phyloP scores from a whole-genome alignment of 129 eudicot species.

The Lactuca sativa region DNA sequence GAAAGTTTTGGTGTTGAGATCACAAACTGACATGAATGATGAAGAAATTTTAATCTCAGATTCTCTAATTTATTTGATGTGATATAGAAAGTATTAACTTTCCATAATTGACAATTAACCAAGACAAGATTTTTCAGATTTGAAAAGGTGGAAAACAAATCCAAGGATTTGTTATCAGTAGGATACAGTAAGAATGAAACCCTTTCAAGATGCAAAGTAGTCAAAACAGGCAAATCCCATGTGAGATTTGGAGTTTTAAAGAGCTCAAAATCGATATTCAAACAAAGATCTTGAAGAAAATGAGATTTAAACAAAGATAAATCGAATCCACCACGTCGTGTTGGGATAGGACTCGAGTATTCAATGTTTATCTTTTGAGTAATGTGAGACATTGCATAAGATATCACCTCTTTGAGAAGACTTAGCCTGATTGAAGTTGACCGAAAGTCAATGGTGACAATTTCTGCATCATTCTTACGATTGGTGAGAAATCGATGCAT shows the following conservation, averaged over 20 bases:
- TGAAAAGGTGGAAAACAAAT: constrained; percentile 21
- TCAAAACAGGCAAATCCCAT: constrained; percentile 25
- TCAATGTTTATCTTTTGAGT: constrained; percentile 23
- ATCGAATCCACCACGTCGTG: constrained; percentile 25
- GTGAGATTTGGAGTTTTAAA: constrained; percentile 1
- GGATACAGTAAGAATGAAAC: constrained; percentile 6
- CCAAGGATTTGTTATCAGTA: constrained; percentile 18
- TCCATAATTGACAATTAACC: background rate
- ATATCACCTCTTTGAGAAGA: constrained; percentile 19
- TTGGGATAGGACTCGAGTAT: constrained; percentile 6
- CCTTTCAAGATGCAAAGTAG: constrained; percentile 11
- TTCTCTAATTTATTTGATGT: constrained; percentile 17
- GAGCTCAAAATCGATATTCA: constrained; percentile 14
- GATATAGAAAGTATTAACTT: constrained; percentile 14
- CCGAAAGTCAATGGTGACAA: constrained; percentile 8
- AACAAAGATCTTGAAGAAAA: constrained; percentile 11
- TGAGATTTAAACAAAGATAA: constrained; percentile 19
- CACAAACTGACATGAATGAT: constrained; percentile 6
- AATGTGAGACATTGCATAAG: constrained; percentile 16
- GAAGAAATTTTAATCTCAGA: background rate
- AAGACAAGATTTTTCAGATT: constrained; percentile 15
- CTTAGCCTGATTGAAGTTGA: constrained; percentile 12
- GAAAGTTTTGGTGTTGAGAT: constrained; percentile 23
- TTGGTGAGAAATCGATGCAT: constrained; percentile 15
- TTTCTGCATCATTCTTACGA: constrained; percentile 4